Percentiles rank a stretch among this genome's conserved stretches.
phyloP scores from a whole-genome alignment of 1,139 yeast genomes.

The Diutina pseudorugosa region DNA sequence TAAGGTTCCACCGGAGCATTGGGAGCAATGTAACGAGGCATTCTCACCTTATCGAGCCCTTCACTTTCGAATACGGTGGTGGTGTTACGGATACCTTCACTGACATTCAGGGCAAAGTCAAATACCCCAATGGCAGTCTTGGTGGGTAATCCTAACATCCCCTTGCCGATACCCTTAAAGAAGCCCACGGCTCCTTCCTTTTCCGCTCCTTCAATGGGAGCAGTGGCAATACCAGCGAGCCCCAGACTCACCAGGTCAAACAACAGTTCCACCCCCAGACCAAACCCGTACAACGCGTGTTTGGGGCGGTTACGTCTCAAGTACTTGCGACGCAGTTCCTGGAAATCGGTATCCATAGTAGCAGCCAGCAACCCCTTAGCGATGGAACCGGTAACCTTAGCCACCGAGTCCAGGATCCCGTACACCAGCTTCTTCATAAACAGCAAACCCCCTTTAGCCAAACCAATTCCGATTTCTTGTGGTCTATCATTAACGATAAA shows the following conservation, averaged over 20 bases:
- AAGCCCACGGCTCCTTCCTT: slow-evolving; percentile 85
- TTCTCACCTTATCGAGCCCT: slow-evolving; percentile 66
- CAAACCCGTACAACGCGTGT: slow-evolving; percentile 81
- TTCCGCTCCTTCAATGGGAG: slow-evolving; percentile 83
- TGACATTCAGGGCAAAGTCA: slow-evolving; percentile 83
- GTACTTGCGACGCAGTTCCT: slow-evolving; percentile 63
- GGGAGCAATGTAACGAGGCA: slow-evolving; percentile 63
- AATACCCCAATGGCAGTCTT: slow-evolving; percentile 93
- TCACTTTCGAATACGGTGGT: slow-evolving; percentile 84
- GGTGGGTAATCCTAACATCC: slow-evolving; percentile 90
- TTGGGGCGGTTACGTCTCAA: slow-evolving; percentile 71
- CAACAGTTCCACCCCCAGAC: slow-evolving; percentile 81
- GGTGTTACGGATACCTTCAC: slow-evolving; percentile 89
- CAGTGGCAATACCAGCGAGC: slow-evolving; percentile 76
- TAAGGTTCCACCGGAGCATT: slow-evolving; percentile 67
- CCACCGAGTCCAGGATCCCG: slow-evolving; percentile 87
- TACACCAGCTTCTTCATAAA: slow-evolving; percentile 90
- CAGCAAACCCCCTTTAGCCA: slow-evolving; percentile 92
- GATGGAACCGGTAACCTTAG: slow-evolving; percentile 85
- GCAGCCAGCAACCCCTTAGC: slow-evolving; percentile 92
- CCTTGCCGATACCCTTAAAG: slow-evolving; percentile 87
- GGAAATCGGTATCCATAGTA: slow-evolving; percentile 78
- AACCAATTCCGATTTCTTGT: slow-evolving; percentile 86
- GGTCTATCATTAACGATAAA: slow-evolving; percentile 90
- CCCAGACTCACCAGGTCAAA: slow-evolving; percentile 84